Evolutionary conservation across 2,329 filamentous ascomycete genomes (phyloP).

Genomic region (Penicillium fuscoglaucum): DNA sequence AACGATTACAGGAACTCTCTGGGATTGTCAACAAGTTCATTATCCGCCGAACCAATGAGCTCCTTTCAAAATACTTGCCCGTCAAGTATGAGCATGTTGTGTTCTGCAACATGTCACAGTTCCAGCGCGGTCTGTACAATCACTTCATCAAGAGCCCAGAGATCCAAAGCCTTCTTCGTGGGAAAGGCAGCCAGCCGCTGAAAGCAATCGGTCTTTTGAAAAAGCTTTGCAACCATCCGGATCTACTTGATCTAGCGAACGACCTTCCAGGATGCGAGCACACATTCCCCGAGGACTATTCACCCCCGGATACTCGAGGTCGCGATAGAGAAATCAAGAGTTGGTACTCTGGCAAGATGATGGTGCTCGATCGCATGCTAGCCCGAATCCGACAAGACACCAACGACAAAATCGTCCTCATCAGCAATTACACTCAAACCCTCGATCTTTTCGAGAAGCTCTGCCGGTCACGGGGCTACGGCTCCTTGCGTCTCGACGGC

Average conservation of each 20-base stretch:
- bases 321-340: slow-evolving; percentile 89
- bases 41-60: slow-evolving; percentile 95
- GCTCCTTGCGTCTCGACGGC: slow-evolving; percentile 84
- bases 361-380: slow-evolving; percentile 96
- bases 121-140: slow-evolving; percentile 92
- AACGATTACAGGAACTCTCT: slow-evolving; percentile 77
- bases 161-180: slow-evolving; percentile 85
- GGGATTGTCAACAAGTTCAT: slow-evolving; percentile 95
- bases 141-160: slow-evolving; percentile 95
- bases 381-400: slow-evolving; percentile 92
- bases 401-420: slow-evolving; percentile 98
- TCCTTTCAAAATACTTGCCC: slow-evolving; percentile 93
- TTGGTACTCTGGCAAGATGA: slow-evolving; percentile 98
- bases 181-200: slow-evolving; percentile 91
- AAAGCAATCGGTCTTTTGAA: slow-evolving; percentile 97
- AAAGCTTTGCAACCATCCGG: slow-evolving; percentile 97
- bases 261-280: slow-evolving; percentile 86
- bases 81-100: slow-evolving; percentile 99
- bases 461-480: slow-evolving; percentile 81
- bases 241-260: slow-evolving; percentile 76
- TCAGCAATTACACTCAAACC: slow-evolving; percentile 97
- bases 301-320: slow-evolving; percentile 82
- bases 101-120: slow-evolving; percentile 91
- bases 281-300: slow-evolving; percentile 80
- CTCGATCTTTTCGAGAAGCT: slow-evolving; percentile 91